Conservation (phyloP, 176 grass and related monocot genomes). For the Otatea glauca region DNA sequence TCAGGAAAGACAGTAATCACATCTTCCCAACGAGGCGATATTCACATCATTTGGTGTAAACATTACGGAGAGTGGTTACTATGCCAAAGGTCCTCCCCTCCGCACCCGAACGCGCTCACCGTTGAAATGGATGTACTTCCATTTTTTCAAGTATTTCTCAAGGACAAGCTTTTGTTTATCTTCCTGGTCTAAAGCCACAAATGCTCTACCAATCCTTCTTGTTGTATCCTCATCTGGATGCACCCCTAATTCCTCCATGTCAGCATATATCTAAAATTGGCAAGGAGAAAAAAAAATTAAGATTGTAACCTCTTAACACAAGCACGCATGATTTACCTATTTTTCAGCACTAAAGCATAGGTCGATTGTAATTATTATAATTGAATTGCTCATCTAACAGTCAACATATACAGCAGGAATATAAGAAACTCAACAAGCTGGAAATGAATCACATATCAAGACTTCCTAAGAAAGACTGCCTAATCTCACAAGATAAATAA, state of each 20-base stretch:
- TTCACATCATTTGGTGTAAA: background rate
- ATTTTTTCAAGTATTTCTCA: slow-evolving; percentile 76
- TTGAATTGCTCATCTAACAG: background rate
- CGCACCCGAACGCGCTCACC: slow-evolving; percentile 63
- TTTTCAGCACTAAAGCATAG: background rate
- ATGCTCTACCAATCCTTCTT: slow-evolving; percentile 78
- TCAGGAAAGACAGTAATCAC: background rate
- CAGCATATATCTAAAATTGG: slow-evolving; percentile 64
- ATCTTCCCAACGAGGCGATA: background rate
- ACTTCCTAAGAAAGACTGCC: background rate
- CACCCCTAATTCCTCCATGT: slow-evolving; percentile 84
- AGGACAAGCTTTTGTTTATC: slow-evolving; percentile 67
- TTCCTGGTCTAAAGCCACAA: slow-evolving; percentile 52
- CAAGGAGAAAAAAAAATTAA: background rate
- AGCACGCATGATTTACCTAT: background rate
- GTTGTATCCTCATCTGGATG: slow-evolving; percentile 85
- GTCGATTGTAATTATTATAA: background rate
- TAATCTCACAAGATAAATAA: slow-evolving; percentile 22
- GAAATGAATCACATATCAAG: background rate
- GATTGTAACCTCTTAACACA: slow-evolving; percentile 1
- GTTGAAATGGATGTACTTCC: slow-evolving; percentile 83
- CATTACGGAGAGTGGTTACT: background rate
- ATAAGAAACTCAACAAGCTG: background rate
- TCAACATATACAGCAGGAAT: background rate
- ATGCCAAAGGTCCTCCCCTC: slow-evolving; percentile 51